Evolutionary conservation across 1,139 yeast genomes (phyloP), one percentile per base, ranked within the genome.

Genomic region (Pneumocystis jirovecii): DNA sequence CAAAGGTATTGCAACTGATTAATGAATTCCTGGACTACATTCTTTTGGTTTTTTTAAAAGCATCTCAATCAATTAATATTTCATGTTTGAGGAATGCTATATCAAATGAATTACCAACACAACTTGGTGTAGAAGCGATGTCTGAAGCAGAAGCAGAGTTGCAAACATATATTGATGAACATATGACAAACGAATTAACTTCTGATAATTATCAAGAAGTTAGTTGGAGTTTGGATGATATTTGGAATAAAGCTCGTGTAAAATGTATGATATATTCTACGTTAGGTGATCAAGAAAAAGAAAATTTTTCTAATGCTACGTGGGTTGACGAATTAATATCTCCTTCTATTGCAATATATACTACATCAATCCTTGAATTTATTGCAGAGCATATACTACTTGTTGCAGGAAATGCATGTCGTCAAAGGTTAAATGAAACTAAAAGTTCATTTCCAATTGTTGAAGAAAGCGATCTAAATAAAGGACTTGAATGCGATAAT

Each of bases 241-340:
- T 66, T 12, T 68, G 70, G 70, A 39, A 60, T 6, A 61, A 57
- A 29, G 67, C 67, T 12, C 69, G 70, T 31, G 44, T 65, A n/a
- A 63, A 66, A 29, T 68, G 70, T 62, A 68, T 68, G 70, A 65
- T 67, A 44, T 68, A 67, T 61, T 68, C 69, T 37, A 66, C 70
- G 19, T 65, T 68, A 12, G 68, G 69, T 29, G 64, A 67, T n/a
- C 61, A 65, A 39, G 69, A 67, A 60, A 69, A 68, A 60, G 61
- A 61, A 21, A 63, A 66, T 42, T 63, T 62, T 25, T 21, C 57
- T 29, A 25, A 12, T 50, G n/a, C 17, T 15, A 12, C 21, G 8
- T 50, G 57, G 57, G 10, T 5, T 12, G 57, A 50, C n/a, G n/a
- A 50, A 25, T 25, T 15, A 50, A 50, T 50, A 50, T 25, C 57